Percentiles rank a stretch among this genome's conserved stretches.
phyloP scores from a whole-genome alignment of 805 yeast genomes.

The Lipomyces anomalus region DNA sequence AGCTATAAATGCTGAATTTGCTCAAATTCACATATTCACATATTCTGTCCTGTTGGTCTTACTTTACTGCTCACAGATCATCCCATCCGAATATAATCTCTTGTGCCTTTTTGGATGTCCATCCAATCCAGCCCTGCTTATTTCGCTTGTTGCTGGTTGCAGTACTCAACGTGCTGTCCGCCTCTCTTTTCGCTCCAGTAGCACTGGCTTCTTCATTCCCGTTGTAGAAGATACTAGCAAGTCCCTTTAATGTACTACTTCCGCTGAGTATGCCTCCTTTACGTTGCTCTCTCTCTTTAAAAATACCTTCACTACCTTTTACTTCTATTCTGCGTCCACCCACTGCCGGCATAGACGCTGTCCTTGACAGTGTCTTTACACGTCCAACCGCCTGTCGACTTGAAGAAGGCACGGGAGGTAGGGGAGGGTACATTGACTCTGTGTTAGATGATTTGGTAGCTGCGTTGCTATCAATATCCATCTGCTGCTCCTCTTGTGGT shows the following conservation, averaged over 20 bases:
- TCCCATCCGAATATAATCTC: constrained; percentile 56
- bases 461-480: no score
- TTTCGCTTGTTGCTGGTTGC: no score
- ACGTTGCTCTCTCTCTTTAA: constrained; percentile 24
- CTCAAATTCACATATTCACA: neutral
- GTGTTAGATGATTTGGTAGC: no score
- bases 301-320: constrained; percentile 27
- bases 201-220: neutral
- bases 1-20: neutral
- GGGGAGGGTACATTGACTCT: no score
- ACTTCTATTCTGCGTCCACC: constrained; percentile 11
- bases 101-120: constrained; percentile 35
- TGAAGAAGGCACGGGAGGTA: no score
- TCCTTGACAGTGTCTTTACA: constrained; percentile 8
- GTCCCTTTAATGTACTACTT: constrained; percentile 13
- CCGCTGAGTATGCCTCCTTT: constrained; percentile 11
- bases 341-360: constrained; percentile 20
- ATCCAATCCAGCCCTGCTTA: constrained; percentile 34
- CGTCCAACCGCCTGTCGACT: constrained; percentile 3
- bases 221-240: constrained; percentile 9
- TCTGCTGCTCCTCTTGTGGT: no score
- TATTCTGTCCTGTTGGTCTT: neutral
- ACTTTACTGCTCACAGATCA: constrained; percentile 31
- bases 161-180: constrained; percentile 8
- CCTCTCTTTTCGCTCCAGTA: constrained; percentile 4